Evolutionary conservation across 306 rosid species (phyloP).

Genomic region (Nissolia schottii): DNA sequence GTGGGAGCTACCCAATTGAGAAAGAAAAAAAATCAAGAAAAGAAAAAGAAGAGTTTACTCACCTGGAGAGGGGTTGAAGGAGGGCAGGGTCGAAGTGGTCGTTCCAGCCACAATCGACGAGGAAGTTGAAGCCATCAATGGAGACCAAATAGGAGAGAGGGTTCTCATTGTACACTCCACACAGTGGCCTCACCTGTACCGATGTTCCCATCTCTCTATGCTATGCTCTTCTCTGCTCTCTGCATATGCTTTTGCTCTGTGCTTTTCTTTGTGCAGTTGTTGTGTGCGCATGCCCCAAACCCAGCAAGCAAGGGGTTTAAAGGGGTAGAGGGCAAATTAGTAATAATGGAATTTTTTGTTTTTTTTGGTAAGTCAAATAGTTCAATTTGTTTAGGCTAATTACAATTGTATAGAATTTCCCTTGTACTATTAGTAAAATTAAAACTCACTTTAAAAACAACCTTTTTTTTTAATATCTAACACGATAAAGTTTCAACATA

Average conservation of each 20-base stretch:
- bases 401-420: too few relatives aligned
- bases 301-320: too few relatives aligned
- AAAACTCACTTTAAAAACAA: too few relatives aligned
- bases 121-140: conserved; percentile 82
- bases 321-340: too few relatives aligned
- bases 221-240: neutral
- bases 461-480: too few relatives aligned
- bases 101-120: conserved; percentile 94
- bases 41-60: neutral
- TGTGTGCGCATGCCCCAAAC: neutral
- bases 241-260: neutral
- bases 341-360: too few relatives aligned
- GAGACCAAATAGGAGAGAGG: conserved; percentile 90
- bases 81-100: conserved; percentile 88
- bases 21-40: neutral
- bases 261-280: too few relatives aligned
- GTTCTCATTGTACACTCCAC: conserved; percentile 90
- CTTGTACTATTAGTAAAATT: too few relatives aligned
- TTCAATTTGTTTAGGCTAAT: too few relatives aligned
- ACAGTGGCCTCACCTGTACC: conserved; percentile 79
- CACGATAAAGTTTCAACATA: too few relatives aligned
- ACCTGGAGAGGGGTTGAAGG: conserved; percentile 90
- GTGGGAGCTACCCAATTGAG: neutral
- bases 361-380: too few relatives aligned
- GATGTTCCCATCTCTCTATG: conserved; percentile 72